Conservation (phyloP, 2,329 filamentous ascomycete species). For the Fusarium sp. region DNA sequence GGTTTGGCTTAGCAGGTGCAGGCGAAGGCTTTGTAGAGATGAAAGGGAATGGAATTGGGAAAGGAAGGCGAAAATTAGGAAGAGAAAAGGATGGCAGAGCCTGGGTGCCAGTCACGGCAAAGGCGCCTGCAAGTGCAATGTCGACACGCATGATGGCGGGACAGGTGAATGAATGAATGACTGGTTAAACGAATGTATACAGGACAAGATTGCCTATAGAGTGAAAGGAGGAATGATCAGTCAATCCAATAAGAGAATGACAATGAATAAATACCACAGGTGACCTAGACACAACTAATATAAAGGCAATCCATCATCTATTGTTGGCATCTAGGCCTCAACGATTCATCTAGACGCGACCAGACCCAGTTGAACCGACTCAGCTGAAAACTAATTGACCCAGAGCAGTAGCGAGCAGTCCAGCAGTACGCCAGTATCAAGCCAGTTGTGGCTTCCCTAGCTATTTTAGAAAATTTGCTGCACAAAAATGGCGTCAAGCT, state of each 20-base stretch:
- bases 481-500: background rate
- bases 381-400: background rate
- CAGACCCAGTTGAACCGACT: background rate
- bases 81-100: background rate
- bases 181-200: background rate
- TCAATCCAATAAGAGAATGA: background rate
- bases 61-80: background rate
- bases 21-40: background rate
- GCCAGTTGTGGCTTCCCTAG: background rate
- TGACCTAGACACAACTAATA: background rate
- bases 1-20: background rate
- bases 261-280: background rate
- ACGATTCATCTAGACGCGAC: background rate
- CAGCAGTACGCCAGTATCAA: background rate
- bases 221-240: background rate
- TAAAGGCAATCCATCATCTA: background rate
- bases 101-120: background rate
- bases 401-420: background rate
- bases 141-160: background rate
- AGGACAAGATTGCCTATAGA: background rate
- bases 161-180: background rate
- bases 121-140: background rate
- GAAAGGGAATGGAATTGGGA: background rate
- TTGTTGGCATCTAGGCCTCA: background rate
- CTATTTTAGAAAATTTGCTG: background rate